These are phyloP conservation scores for Calonectria hongkongensis DNA, from an alignment of 2,329 filamentous ascomycete species.

Conservation along the genomic window DNA sequence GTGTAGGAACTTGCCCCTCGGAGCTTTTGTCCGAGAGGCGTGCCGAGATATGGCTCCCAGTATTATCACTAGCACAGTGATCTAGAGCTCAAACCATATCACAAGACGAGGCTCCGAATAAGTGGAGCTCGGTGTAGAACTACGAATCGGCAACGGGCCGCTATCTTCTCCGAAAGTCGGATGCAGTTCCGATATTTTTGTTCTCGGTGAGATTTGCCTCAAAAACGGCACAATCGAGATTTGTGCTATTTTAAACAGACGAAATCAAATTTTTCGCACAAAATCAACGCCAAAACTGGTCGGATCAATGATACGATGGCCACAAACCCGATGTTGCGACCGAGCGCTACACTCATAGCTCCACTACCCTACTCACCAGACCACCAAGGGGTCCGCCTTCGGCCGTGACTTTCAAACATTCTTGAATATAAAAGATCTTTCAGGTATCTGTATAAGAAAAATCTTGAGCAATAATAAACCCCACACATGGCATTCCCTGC, in stretches of 20 bases:
- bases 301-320: too few species aligned
- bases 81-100: background rate
- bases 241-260: background rate
- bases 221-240: background rate
- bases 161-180: conserved; percentile 4
- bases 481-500: too few species aligned
- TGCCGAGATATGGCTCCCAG: background rate
- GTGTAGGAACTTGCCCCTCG: background rate
- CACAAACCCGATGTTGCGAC: too few species aligned
- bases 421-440: too few species aligned
- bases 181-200: background rate
- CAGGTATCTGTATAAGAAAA: too few species aligned
- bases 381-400: too few species aligned
- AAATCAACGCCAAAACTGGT: too few species aligned
- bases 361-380: too few species aligned
- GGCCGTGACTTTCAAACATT: too few species aligned
- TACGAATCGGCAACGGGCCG: conserved; percentile 13
- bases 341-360: too few species aligned
- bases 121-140: conserved; percentile 15
- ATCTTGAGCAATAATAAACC: too few species aligned
- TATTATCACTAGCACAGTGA: background rate
- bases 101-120: background rate
- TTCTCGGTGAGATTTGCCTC: background rate
- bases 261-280: too few species aligned
- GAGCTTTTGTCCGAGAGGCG: conserved; percentile 4